Base-by-base conservation (phyloP, 306 rosid species). In the Arachis hypogaea region DNA sequence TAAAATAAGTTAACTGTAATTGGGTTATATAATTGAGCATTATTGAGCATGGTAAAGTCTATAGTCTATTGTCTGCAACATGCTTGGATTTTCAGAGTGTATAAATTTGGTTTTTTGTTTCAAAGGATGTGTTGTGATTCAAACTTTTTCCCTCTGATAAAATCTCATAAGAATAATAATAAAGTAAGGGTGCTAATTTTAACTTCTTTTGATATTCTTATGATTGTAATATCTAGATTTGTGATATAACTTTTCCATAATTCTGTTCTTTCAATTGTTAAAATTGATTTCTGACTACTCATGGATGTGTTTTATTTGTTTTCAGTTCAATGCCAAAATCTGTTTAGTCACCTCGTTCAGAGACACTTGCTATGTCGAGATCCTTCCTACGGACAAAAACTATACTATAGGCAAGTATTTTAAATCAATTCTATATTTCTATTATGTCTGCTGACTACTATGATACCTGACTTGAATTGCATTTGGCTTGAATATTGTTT, bases 261-360 rank as follows among this genome's bases (percentile, higher is more conserved):
- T 11, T 46, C 51, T 62, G 63, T 11, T 7, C 57, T 79, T 16
- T 50, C 62, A 30, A 22, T 42, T 69, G 60, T 63, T 16, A 47
- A 59, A 67, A 66, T 56, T 72, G 75, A 22, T 73, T 78, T 84
- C 81, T 87, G 78, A 74, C 64, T 38, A 36, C 22, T 75, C 29
- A 40, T 68, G 28, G 14, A 36, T 78, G 85, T 81, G 43, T 85
- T 81, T 14, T 11, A 9, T 52, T 52, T 14, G 6, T 6, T 52
- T 52, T 72, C 83, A 94, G 99, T 94, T 88, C 72, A 89, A 66
- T 29, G 92, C 96, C 75, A 94, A 94, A 83, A 90, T 94, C 72
- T 92, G 96, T 82, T 67, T 94, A 55, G 84, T 94, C 72, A 94
- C 99, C 54, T 94, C 99, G 63, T 94, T 94, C 69, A 89, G 93